Conservation (phyloP, 805 yeast genomes). For the Starmerella ratchasimensis region DNA sequence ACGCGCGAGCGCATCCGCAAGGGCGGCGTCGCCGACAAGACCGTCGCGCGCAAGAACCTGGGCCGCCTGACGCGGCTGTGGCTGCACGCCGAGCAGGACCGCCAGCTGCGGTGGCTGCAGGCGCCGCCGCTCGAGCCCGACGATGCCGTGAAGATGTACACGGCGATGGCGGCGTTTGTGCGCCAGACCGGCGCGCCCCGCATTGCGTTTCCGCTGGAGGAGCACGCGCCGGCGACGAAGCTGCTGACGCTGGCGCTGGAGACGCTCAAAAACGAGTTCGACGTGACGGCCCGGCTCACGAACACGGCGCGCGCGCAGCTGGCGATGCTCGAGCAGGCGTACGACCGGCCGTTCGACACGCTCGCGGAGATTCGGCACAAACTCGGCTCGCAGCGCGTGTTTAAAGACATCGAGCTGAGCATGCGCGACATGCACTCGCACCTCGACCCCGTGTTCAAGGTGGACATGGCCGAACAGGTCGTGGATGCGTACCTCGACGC, state of each 20-base stretch:
- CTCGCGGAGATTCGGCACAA: constrained; percentile 71
- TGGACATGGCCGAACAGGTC: constrained; percentile 87
- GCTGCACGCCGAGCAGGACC: constrained; percentile 82
- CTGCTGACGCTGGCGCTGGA: constrained; percentile 80
- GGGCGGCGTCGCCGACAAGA: constrained; percentile 89
- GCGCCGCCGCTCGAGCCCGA: constrained; percentile 81
- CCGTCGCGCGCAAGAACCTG: constrained; percentile 82
- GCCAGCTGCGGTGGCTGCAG: constrained; percentile 66
- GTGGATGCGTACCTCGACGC: constrained; percentile 95
- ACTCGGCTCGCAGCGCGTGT: constrained; percentile 74
- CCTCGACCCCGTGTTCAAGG: constrained; percentile 69
- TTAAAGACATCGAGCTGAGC: constrained; percentile 74
- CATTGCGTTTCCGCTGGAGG: constrained; percentile 84
- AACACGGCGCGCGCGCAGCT: constrained; percentile 83
- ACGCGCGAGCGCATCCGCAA: constrained; percentile 77
- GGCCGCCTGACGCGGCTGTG: constrained; percentile 86
- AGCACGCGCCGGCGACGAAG: constrained; percentile 88
- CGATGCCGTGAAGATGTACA: constrained; percentile 77
- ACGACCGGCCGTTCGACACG: constrained; percentile 92
- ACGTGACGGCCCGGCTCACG: constrained; percentile 62
- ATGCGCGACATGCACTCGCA: constrained; percentile 86
- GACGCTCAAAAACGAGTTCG: constrained; percentile 60
- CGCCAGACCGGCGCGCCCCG: constrained; percentile 63
- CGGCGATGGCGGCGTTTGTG: constrained; percentile 83
- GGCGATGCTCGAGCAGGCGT: constrained; percentile 88